These are phyloP conservation scores for Huntiella omanensis DNA, from an alignment of 2,329 filamentous ascomycete species.

Conservation along the genomic window DNA sequence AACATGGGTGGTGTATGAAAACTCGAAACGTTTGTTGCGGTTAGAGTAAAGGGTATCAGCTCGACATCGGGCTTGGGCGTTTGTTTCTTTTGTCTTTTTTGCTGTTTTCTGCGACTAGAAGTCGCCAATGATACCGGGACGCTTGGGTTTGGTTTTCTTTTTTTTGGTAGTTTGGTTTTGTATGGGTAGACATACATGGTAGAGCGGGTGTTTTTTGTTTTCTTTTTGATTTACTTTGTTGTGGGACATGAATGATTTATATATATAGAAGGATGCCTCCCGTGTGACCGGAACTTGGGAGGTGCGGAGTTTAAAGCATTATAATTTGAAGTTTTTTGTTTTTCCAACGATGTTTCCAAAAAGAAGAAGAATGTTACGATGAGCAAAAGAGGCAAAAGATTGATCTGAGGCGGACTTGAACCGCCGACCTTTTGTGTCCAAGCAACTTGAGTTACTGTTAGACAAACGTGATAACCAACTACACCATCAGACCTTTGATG, in stretches of 20 bases:
- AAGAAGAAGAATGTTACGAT: background rate
- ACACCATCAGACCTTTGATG: conserved; percentile 2
- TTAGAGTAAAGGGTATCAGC: conserved; percentile 22
- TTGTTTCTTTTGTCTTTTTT: conserved; percentile 26
- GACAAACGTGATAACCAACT: conserved; percentile 9
- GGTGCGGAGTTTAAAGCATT: no score
- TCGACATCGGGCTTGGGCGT: conserved; percentile 16
- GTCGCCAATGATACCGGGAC: background rate
- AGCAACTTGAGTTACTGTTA: conserved; percentile 3
- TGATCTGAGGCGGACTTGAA: conserved; percentile 10
- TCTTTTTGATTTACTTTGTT: conserved; percentile 1
- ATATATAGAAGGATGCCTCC: no score
- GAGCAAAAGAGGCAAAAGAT: background rate
- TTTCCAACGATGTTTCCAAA: background rate
- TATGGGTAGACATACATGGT: background rate
- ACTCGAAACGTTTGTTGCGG: conserved; percentile 55
- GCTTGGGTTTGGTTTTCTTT: conserved; percentile 3
- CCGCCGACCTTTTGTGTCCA: conserved; percentile 10
- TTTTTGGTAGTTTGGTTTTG: background rate
- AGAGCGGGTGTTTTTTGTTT: background rate
- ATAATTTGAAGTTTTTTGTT: background rate
- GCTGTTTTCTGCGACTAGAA: conserved; percentile 26
- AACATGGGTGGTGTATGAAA: conserved; percentile 85
- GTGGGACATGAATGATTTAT: background rate
- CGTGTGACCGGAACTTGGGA: no score